Percentiles rank a stretch among this genome's conserved stretches.
Evolutionary conservation across 225 moss, liverwort and hornwort species (phyloP).

Genomic region (Pseudisothecium myosuroides): DNA sequence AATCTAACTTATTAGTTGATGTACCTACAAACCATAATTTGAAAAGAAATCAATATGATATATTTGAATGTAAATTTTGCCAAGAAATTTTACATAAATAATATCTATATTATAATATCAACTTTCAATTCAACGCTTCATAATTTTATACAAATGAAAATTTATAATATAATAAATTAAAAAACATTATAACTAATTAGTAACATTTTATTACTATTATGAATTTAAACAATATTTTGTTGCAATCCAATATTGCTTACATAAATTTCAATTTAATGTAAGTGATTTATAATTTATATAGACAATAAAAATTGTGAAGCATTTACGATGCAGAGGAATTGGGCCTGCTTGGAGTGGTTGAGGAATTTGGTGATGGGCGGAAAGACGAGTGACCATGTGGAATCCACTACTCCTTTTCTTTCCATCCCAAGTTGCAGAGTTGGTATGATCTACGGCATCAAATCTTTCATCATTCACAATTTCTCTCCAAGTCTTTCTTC

Average conservation of each 20-base stretch:
- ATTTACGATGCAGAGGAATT: background rate
- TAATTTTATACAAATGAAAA: background rate
- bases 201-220: too few relatives aligned
- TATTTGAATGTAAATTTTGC: background rate
- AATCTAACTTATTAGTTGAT: background rate
- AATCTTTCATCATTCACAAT: slow-evolving; percentile 65
- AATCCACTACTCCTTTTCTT: slow-evolving; percentile 51
- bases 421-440: slow-evolving; percentile 37
- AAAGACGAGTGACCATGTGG: slow-evolving; percentile 44
- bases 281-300: background rate
- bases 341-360: slow-evolving; percentile 11
- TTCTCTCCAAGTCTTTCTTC: slow-evolving; percentile 74
- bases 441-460: slow-evolving; percentile 29
- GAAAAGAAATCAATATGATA: background rate
- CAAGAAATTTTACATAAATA: background rate
- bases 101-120: too few relatives aligned
- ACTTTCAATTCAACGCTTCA: background rate
- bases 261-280: background rate
- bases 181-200: too few relatives aligned
- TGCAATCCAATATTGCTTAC: background rate
- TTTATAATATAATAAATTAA: too few relatives aligned
- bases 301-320: background rate
- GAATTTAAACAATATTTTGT: background rate
- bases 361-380: background rate
- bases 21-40: background rate